phyloP scores from a whole-genome alignment of 768 basidiomycete species.

The Trametes sanguinea region DNA sequence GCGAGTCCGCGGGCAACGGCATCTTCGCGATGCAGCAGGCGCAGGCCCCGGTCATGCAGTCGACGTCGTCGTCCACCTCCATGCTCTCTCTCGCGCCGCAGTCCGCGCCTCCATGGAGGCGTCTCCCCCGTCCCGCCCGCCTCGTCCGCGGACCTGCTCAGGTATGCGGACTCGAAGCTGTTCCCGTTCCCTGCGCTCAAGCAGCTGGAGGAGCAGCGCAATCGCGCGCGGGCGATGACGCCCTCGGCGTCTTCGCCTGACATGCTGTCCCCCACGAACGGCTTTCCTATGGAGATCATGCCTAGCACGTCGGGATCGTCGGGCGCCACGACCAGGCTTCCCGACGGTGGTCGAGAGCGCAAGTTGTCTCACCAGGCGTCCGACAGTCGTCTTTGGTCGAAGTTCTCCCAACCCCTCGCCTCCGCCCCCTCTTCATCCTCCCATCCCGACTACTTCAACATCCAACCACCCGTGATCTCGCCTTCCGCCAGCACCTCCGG shows the following conservation, averaged over 20 bases:
- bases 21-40: slow-evolving; percentile 41
- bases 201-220: slow-evolving; percentile 73
- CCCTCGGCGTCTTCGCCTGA: slow-evolving; percentile 53
- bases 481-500: slow-evolving; percentile 43
- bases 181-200: slow-evolving; percentile 90
- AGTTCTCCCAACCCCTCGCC: slow-evolving; percentile 46
- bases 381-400: slow-evolving; percentile 63
- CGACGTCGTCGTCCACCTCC: slow-evolving; percentile 66
- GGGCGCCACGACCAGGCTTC: slow-evolving; percentile 47
- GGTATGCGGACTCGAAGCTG: slow-evolving; percentile 77
- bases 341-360: slow-evolving; percentile 57
- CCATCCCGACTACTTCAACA: slow-evolving; percentile 36
- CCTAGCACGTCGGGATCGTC: slow-evolving; percentile 49
- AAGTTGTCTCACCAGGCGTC: slow-evolving; percentile 69
- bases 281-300: slow-evolving; percentile 43
- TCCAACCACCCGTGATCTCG: slow-evolving; percentile 13
- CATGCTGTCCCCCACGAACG: slow-evolving; percentile 45
- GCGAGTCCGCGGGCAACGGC: slow-evolving; percentile 28
- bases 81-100: slow-evolving; percentile 63
- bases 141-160: slow-evolving; percentile 67
- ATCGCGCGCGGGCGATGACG: slow-evolving; percentile 53
- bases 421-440: slow-evolving; percentile 49
- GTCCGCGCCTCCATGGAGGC: slow-evolving; percentile 49
- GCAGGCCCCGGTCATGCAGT: slow-evolving; percentile 47
- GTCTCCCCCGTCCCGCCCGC: slow-evolving; percentile 80